Conservation (phyloP, 139 green algal species). For the Chlorella sp. region DNA sequence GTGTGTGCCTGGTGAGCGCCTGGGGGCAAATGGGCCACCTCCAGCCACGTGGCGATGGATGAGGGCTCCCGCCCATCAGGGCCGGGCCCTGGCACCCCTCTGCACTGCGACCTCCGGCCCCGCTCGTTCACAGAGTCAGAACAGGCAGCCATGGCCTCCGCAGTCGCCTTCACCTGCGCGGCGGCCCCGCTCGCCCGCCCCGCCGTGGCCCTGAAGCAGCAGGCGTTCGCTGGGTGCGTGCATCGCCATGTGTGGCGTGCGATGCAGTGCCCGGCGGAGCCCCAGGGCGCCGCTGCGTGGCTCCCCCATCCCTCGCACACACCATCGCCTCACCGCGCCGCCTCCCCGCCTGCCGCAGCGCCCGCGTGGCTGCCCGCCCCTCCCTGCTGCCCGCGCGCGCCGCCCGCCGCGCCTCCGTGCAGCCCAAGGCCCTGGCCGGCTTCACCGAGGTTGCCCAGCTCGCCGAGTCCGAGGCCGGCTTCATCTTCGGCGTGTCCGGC, state of each 20-base stretch:
- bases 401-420: slow-evolving; percentile 1
- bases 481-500: slow-evolving; percentile 78
- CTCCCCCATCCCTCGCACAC: not conserved
- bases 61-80: too few species aligned
- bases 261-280: too few species aligned
- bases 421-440: slow-evolving; percentile 21
- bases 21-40: too few species aligned
- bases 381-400: too few species aligned
- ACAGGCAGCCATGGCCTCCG: slow-evolving; percentile 7
- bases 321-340: not conserved
- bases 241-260: too few species aligned
- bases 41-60: too few species aligned
- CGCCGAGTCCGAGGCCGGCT: slow-evolving; percentile 71
- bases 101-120: too few species aligned
- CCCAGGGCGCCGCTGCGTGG: too few species aligned
- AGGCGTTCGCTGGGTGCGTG: not conserved
- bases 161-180: slow-evolving; percentile 2
- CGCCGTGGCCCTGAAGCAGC: slow-evolving; percentile 5
- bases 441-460: slow-evolving; percentile 80
- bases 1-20: too few species aligned
- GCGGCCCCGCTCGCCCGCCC: slow-evolving; percentile 3
- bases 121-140: not conserved
- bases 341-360: slow-evolving; percentile 27
- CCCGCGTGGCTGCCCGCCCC: slow-evolving; percentile 19
- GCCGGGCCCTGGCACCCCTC: too few species aligned